Conservation (phyloP, 2,329 filamentous ascomycete genomes). For the Aspergillus vadensis region DNA sequence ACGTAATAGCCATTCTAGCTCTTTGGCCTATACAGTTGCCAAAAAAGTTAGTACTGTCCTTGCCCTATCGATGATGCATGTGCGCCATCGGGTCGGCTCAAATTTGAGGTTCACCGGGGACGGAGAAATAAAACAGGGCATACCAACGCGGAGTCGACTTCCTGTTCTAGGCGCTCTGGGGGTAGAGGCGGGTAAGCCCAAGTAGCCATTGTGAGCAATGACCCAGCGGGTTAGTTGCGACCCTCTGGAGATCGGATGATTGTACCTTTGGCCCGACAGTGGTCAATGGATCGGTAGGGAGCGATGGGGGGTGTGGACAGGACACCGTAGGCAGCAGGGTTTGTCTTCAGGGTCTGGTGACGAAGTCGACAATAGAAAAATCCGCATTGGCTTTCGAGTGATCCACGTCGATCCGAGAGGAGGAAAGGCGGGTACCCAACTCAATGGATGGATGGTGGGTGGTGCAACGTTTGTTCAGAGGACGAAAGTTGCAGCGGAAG, state of each 20-base stretch:
- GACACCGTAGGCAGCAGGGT: not conserved
- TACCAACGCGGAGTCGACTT: conserved; percentile 58
- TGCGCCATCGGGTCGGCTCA: not conserved
- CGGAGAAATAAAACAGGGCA: conserved; percentile 18
- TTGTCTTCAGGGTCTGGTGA: not conserved
- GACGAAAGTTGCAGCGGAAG: conserved; percentile 11
- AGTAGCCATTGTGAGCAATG: conserved; percentile 56
- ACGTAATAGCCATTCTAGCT: conserved; percentile 65
- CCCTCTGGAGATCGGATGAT: not conserved
- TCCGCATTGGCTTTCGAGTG: conserved; percentile 11
- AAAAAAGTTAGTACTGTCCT: conserved; percentile 1
- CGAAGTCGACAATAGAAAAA: conserved; percentile 20
- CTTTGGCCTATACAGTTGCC: conserved; percentile 48
- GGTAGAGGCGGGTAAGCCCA: conserved; percentile 62
- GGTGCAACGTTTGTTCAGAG: conserved; percentile 31
- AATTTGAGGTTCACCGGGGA: not conserved
- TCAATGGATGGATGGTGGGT: conserved; percentile 13
- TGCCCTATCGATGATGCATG: not conserved
- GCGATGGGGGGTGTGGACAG: not conserved
- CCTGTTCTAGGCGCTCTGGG: conserved; percentile 51
- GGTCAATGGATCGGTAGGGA: not conserved
- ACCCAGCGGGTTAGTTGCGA: not conserved
- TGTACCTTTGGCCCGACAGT: not conserved
- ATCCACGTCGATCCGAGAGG: conserved; percentile 27
- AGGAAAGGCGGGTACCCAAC: conserved; percentile 12